Conservation (phyloP, 1,284 basidiomycete species). For the Austroboletus olivaceoglutinosus region DNA sequence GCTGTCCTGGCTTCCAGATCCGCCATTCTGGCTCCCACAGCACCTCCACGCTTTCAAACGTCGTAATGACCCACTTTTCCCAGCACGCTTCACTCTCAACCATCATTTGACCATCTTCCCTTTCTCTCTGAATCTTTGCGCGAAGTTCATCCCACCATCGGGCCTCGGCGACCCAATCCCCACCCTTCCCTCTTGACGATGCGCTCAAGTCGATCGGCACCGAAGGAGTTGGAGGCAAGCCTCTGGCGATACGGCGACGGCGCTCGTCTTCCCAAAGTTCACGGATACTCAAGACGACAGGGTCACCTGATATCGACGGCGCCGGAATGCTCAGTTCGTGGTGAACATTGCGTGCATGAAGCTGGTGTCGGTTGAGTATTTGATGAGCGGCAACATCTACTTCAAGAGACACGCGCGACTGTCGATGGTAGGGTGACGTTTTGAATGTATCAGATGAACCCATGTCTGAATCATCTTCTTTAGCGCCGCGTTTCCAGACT, state of each 20-base stretch:
- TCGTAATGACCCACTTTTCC: slow-evolving; percentile 77
- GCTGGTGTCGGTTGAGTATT: slow-evolving; percentile 78
- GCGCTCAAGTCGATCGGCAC: slow-evolving; percentile 65
- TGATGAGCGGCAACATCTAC: slow-evolving; percentile 80
- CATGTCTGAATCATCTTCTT: slow-evolving; percentile 21
- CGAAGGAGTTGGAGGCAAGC: slow-evolving; percentile 65
- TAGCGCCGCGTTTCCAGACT: slow-evolving; percentile 52
- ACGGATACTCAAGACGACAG: slow-evolving; percentile 83
- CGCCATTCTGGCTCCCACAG: slow-evolving; percentile 64
- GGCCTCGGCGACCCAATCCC: slow-evolving; percentile 68
- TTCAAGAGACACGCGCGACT: slow-evolving; percentile 78
- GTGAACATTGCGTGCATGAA: slow-evolving; percentile 72
- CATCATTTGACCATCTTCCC: slow-evolving; percentile 31
- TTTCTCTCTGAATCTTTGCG: slow-evolving; percentile 50
- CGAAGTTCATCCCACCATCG: slow-evolving; percentile 68
- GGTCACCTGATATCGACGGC: slow-evolving; percentile 56
- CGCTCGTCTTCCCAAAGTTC: slow-evolving; percentile 97
- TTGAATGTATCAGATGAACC: slow-evolving; percentile 20
- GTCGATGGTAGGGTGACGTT: slow-evolving; percentile 53
- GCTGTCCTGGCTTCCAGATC: slow-evolving; percentile 52
- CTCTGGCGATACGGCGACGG: slow-evolving; percentile 60
- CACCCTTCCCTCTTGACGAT: slow-evolving; percentile 52
- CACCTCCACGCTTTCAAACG: slow-evolving; percentile 82
- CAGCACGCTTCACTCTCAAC: slow-evolving; percentile 36
- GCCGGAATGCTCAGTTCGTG: slow-evolving; percentile 65